Percentiles rank a stretch among this genome's conserved stretches.
phyloP scores from a whole-genome alignment of 2,329 filamentous ascomycete species.

The Nemania abortiva region DNA sequence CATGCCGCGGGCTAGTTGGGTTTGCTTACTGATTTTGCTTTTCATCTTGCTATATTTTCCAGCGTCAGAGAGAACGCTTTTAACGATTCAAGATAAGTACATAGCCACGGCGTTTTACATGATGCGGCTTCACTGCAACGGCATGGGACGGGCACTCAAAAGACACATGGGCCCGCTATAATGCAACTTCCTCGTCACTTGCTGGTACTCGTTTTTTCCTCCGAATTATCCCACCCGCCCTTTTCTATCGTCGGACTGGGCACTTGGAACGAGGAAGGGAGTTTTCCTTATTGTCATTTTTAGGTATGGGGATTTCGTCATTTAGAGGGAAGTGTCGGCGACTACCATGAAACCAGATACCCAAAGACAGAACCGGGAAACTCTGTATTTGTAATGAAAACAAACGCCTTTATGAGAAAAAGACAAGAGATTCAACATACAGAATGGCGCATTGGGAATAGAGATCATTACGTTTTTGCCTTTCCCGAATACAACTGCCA shows the following conservation, averaged over 20 bases:
- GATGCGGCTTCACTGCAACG: conserved; percentile 41
- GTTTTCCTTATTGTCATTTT: conserved; percentile 17
- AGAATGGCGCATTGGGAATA: conserved; percentile 16
- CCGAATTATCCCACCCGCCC: neutral
- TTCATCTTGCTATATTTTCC: conserved; percentile 32
- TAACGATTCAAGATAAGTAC: conserved; percentile 39
- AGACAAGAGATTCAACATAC: conserved; percentile 28
- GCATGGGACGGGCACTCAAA: conserved; percentile 47
- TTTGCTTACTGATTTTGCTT: conserved; percentile 34
- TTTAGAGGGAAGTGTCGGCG: conserved; percentile 37
- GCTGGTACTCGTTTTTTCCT: conserved; percentile 3
- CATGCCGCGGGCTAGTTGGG: conserved; percentile 7
- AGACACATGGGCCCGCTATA: conserved; percentile 38
- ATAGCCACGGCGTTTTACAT: conserved; percentile 41
- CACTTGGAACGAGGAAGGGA: neutral
- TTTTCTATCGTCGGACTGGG: conserved; percentile 14
- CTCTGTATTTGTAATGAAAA: conserved; percentile 39
- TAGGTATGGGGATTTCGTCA: conserved; percentile 23
- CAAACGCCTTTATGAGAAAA: conserved; percentile 38
- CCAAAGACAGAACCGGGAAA: conserved; percentile 33
- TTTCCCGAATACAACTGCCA: neutral
- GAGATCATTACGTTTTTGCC: neutral
- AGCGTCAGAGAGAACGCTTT: conserved; percentile 24
- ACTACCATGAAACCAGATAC: conserved; percentile 40
- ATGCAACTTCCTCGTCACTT: conserved; percentile 22